phyloP scores from a whole-genome alignment of 768 basidiomycete species.

The Coprinopsis marcescibilis region DNA sequence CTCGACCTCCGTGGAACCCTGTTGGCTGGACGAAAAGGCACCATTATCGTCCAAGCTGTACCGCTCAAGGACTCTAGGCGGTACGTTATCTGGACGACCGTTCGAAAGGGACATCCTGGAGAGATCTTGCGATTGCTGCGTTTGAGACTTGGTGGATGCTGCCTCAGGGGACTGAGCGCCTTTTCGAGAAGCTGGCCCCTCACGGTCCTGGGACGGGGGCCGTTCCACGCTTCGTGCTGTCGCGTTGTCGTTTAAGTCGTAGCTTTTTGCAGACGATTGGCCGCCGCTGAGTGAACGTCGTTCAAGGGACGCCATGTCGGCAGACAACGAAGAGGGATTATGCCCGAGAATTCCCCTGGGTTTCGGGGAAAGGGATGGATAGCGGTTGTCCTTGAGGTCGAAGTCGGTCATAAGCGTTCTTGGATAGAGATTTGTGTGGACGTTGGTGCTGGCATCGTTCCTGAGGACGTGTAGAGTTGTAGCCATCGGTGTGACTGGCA shows the following conservation, averaged over 20 bases:
- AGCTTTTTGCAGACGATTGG: slow-evolving; percentile 12
- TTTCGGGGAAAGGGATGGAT: slow-evolving; percentile 28
- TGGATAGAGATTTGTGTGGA: slow-evolving; percentile 39
- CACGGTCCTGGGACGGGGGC: slow-evolving; percentile 5
- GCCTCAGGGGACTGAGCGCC: slow-evolving; percentile 14
- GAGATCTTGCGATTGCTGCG: slow-evolving; percentile 32
- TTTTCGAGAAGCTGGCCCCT: slow-evolving; percentile 1
- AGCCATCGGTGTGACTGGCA: slow-evolving; percentile 39
- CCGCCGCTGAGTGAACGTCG: slow-evolving; percentile 9
- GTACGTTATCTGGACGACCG: slow-evolving; percentile 35
- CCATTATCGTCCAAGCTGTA: slow-evolving; percentile 46
- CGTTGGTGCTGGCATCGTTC: slow-evolving; percentile 31
- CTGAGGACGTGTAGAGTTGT: slow-evolving; percentile 43
- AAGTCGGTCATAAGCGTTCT: slow-evolving; percentile 53
- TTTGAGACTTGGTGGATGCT: slow-evolving; percentile 14
- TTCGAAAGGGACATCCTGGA: slow-evolving; percentile 37
- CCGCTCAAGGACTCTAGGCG: slow-evolving; percentile 45
- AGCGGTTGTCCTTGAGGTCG: slow-evolving; percentile 60
- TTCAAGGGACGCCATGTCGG: slow-evolving; percentile 1
- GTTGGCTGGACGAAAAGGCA: slow-evolving; percentile 23
- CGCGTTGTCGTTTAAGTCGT: slow-evolving; percentile 11
- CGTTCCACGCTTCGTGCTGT: slow-evolving; percentile 8
- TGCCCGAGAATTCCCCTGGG: slow-evolving; percentile 3
- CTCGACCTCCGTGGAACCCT: slow-evolving; percentile 21
- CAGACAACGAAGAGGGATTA: slow-evolving; percentile 21